Percentiles rank a stretch among this genome's conserved stretches.
These are phyloP conservation scores for Mycena maculata DNA, from an alignment of 768 basidiomycete species.

Conservation along the genomic window DNA sequence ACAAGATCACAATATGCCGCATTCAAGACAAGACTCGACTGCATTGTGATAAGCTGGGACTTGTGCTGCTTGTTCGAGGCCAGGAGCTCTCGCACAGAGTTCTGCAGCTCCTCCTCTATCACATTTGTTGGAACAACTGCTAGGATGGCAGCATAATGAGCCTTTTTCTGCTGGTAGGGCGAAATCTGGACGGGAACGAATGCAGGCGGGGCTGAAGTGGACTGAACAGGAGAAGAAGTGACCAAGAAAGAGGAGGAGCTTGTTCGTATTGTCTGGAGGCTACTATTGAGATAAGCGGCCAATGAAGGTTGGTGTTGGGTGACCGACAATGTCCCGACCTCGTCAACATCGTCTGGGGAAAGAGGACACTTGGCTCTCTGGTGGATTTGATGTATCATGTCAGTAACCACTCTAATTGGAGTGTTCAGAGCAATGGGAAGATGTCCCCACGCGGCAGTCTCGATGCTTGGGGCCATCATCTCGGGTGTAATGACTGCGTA, in stretches of 20 bases:
- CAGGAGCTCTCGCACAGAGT: conserved; percentile 1
- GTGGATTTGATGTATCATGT: conserved; percentile 14
- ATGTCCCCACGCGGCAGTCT: conserved; percentile 34
- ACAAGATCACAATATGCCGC: conserved; percentile 3
- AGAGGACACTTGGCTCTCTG: neutral
- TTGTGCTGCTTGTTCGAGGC: neutral
- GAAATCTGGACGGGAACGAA: neutral
- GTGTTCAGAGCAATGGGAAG: conserved; percentile 41
- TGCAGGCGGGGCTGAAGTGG: neutral
- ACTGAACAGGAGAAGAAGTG: neutral
- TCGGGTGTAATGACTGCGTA: conserved; percentile 40
- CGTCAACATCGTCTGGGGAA: neutral
- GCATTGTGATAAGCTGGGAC: neutral
- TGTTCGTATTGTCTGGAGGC: too few species aligned
- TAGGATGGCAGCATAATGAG: neutral
- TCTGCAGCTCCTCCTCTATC: neutral
- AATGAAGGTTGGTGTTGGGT: neutral
- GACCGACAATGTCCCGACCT: neutral
- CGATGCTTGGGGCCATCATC: conserved; percentile 47
- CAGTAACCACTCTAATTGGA: conserved; percentile 33
- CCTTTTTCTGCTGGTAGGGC: neutral
- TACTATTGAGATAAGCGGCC: neutral
- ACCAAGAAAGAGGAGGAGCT: neutral
- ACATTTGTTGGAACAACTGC: neutral
- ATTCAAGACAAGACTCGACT: conserved; percentile 17